phyloP scores from a whole-genome alignment of 352 stramenopile genomes.

The Phytopythium delawarense region DNA sequence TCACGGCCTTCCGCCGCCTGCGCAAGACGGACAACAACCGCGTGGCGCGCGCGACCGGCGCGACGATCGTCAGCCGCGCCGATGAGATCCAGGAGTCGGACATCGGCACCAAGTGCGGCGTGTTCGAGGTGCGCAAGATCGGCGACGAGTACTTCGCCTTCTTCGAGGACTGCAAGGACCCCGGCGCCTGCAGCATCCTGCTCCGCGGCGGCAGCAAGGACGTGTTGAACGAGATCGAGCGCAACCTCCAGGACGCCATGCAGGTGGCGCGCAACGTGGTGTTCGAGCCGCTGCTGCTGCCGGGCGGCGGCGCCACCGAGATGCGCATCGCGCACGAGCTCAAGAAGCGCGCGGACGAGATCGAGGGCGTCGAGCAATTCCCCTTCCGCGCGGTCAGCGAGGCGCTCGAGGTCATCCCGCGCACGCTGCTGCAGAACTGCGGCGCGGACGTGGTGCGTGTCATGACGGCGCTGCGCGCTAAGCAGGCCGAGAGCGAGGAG shows the following conservation, averaged over 20 bases:
- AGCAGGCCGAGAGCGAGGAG: constrained; percentile 84
- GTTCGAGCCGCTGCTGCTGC: constrained; percentile 96
- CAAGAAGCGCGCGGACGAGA: constrained; percentile 85
- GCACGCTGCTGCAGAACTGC: constrained; percentile 99
- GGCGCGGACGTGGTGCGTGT: constrained; percentile 98
- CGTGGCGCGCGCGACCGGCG: constrained; percentile 94
- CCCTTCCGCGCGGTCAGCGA: constrained; percentile 96
- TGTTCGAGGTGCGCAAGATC: constrained; percentile 97
- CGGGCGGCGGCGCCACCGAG: constrained; percentile 95
- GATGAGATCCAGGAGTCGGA: constrained; percentile 99
- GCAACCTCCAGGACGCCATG: constrained; percentile 99
- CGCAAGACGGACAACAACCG: constrained; percentile 99
- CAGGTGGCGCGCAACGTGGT: constrained; percentile 99
- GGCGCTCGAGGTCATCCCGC: constrained; percentile 98
- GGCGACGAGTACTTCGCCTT: constrained; percentile 98
- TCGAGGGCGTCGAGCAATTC: constrained; percentile 97
- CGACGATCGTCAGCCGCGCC: constrained; percentile 97
- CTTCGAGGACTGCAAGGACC: constrained; percentile 98
- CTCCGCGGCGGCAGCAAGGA: constrained; percentile 98
- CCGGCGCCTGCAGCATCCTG: constrained; percentile 98
- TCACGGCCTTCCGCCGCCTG: constrained; percentile 98
- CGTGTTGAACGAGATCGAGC: constrained; percentile 99
- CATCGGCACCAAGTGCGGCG: constrained; percentile 97
- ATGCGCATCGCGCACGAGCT: constrained; percentile 97
- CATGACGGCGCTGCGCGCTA: constrained; percentile 96